These are phyloP conservation scores for Didymella glomerata DNA, from an alignment of 2,329 filamentous ascomycete genomes.

Conservation along the genomic window DNA sequence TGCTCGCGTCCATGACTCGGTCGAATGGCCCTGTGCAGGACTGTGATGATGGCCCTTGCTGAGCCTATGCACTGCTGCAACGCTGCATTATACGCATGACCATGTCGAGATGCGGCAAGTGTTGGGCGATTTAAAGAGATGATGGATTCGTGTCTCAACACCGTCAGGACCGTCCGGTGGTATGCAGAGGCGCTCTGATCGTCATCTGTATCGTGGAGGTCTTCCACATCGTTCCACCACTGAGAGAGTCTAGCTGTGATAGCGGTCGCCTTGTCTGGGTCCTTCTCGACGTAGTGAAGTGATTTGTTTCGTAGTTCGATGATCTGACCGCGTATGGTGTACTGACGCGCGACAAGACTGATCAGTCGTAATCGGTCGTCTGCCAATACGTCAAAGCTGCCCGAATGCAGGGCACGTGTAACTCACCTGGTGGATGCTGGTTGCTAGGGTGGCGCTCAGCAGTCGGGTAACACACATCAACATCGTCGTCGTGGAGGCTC, in stretches of 20 bases:
- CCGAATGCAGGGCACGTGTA: background rate
- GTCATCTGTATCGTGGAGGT: constrained; percentile 55
- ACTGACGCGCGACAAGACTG: constrained; percentile 57
- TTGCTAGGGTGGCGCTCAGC: constrained; percentile 55
- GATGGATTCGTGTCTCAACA: constrained; percentile 60
- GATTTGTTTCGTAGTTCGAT: constrained; percentile 63
- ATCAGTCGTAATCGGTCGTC: constrained; percentile 28
- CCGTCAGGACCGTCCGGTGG: constrained; percentile 55
- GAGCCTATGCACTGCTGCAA: constrained; percentile 62
- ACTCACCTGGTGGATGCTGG: constrained; percentile 25
- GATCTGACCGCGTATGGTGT: constrained; percentile 60
- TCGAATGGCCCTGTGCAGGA: constrained; percentile 46
- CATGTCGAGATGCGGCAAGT: constrained; percentile 56
- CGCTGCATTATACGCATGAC: constrained; percentile 58
- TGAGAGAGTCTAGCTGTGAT: constrained; percentile 61
- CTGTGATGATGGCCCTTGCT: constrained; percentile 58
- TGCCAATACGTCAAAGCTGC: constrained; percentile 11
- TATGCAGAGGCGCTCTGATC: constrained; percentile 32
- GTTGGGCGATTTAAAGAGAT: constrained; percentile 63
- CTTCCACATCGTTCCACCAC: constrained; percentile 64
- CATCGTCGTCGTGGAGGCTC: constrained; percentile 64
- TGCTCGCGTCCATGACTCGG: constrained; percentile 23
- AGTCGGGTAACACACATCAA: constrained; percentile 65
- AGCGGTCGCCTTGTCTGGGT: constrained; percentile 54
- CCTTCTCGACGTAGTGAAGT: constrained; percentile 56